These are phyloP conservation scores for Rubia balearica DNA, from an alignment of 305 asterid species.

Conservation along the genomic window DNA sequence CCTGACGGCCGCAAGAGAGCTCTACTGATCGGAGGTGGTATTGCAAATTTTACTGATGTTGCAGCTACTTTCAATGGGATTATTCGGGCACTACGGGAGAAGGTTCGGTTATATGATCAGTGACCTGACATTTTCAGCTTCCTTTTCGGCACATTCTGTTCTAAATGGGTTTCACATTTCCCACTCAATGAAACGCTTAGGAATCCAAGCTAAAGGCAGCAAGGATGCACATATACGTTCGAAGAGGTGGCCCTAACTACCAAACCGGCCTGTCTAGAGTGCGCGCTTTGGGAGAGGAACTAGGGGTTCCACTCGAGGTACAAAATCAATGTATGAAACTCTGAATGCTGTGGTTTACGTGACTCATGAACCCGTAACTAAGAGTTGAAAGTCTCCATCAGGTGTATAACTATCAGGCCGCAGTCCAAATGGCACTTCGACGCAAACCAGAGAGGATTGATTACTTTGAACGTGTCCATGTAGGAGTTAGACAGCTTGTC, in stretches of 20 bases:
- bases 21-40: slow-evolving; percentile 85
- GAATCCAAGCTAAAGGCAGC: slow-evolving; percentile 84
- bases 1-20: slow-evolving; percentile 91
- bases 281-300: slow-evolving; percentile 66
- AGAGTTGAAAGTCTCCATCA: too few relatives aligned
- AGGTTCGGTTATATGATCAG: slow-evolving; percentile 33
- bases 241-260: slow-evolving; percentile 81
- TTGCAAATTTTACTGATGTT: slow-evolving; percentile 91
- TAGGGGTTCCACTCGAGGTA: slow-evolving; percentile 79
- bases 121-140: background rate
- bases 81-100: slow-evolving; percentile 81
- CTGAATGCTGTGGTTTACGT: background rate
- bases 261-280: slow-evolving; percentile 67
- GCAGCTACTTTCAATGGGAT: slow-evolving; percentile 92
- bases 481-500: too few relatives aligned
- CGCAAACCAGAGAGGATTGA: too few relatives aligned
- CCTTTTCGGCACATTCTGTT: background rate
- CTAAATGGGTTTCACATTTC: background rate
- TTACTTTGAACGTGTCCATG: too few relatives aligned
- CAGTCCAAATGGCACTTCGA: too few relatives aligned
- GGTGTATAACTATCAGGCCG: too few relatives aligned
- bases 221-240: slow-evolving; percentile 68
- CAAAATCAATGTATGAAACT: slow-evolving; percentile 2
- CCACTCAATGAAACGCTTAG: slow-evolving; percentile 25
- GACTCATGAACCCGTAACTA: background rate